Conservation (phyloP, 306 rosid genomes). For the Ammopiptanthus mongolicus region DNA sequence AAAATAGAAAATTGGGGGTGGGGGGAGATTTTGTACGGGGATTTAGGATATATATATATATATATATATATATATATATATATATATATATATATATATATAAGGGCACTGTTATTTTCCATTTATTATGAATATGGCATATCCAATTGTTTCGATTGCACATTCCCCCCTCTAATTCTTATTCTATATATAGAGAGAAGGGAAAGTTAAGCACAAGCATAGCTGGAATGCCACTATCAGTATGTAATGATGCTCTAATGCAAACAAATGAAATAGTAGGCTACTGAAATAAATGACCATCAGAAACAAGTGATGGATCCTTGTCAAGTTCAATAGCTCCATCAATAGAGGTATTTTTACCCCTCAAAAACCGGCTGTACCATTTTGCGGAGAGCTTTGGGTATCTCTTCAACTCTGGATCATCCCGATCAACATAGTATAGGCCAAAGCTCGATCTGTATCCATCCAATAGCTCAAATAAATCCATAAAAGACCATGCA, state of each 20-base stretch:
- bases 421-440: conserved; percentile 32
- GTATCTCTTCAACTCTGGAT: conserved; percentile 42
- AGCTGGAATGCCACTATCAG: background rate
- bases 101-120: too few relatives aligned
- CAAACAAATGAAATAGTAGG: background rate
- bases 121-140: too few relatives aligned
- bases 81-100: too few relatives aligned
- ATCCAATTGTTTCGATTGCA: too few relatives aligned
- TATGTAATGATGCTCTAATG: background rate
- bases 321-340: conserved; percentile 16
- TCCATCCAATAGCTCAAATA: conserved; percentile 30
- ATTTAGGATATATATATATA: too few relatives aligned
- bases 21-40: too few relatives aligned
- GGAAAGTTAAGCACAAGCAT: background rate
- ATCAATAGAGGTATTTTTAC: background rate
- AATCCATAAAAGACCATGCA: conserved; percentile 44
- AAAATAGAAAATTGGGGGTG: too few relatives aligned
- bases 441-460: conserved; percentile 25
- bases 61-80: too few relatives aligned
- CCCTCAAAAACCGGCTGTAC: conserved; percentile 28
- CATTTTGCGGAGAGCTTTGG: conserved; percentile 45
- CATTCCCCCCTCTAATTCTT: too few relatives aligned
- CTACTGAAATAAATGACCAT: conserved; percentile 20
- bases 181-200: too few relatives aligned
- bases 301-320: conserved; percentile 20